Base-by-base conservation (phyloP, 140 eudicot genomes). In the Cichorium intybus region DNA sequence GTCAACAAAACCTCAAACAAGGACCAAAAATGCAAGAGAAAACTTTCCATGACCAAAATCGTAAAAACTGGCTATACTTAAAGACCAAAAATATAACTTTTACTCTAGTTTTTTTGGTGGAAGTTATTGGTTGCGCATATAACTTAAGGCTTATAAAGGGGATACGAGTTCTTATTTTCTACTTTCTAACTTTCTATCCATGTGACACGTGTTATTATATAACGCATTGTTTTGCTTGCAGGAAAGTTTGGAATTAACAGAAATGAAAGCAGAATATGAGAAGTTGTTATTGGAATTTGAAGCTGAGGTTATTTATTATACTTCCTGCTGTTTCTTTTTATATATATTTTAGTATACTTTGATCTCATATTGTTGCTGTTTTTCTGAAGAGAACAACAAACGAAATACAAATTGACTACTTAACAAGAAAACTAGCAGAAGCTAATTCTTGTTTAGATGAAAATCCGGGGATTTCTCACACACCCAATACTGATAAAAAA, bases 221-320 rank as follows among this genome's bases (percentile, higher is more conserved):
- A 39, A 39, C 14, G 16, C 17, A 58, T 23, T 69, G 10, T 48
- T 73, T 66, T 41, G 59, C 60, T 71, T 61, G 59, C 87, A 86
- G 99, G 95, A 78, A 75, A 78, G 78, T 79, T 62, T 47, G 65
- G 95, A 82, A 51, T 66, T 89, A 52, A 76, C 50, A 6, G 85
- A 82, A 63, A 63, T 86, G 73, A 85, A 80, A 78, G 73, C 71
- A n/a, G 91, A 80, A 76, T 89, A 88, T 55, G 97, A 94, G 48
- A 84, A 80, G 34, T 73, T 94, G 68, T 68, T 86, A 24, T 10
- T 80, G 53, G 65, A 78, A 73, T 77, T 73, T 76, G 99, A 94
- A 80, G 70, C 86, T 51, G 87, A 86, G 79, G 99, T 94, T 31
- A 28, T 64, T 94, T 31, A 28, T 64, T 60, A 24, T 60, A 75